Conservation (phyloP, 306 rosid genomes). For the Elaeagnus macrophylla region DNA sequence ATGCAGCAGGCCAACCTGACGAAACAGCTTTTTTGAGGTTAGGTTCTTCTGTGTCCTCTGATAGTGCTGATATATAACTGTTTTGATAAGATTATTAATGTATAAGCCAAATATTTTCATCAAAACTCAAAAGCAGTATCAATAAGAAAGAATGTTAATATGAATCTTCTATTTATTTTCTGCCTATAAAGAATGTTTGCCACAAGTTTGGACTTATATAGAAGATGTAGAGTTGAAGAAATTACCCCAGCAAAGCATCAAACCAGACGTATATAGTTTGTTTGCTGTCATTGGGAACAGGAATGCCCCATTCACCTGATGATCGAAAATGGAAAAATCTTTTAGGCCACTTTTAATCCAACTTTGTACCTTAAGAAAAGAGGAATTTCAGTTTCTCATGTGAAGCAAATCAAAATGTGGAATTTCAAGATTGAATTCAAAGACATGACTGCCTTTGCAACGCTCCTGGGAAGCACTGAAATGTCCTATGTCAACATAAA, state of each 20-base stretch:
- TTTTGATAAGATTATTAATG: constrained; percentile 7
- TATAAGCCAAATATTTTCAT: constrained; percentile 1
- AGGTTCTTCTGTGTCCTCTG: constrained; percentile 51
- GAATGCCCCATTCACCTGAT: constrained; percentile 96
- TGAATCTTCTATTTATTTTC: neutral
- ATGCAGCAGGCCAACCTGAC: constrained; percentile 83
- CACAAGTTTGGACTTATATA: constrained; percentile 15
- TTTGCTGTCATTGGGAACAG: constrained; percentile 74
- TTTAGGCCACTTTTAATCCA: constrained; percentile 83
- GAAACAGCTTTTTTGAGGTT: constrained; percentile 56
- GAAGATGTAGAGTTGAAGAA: neutral
- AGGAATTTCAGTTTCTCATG: constrained; percentile 15
- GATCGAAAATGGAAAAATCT: constrained; percentile 93
- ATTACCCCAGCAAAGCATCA: constrained; percentile 95
- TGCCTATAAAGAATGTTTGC: neutral
- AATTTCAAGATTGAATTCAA: too few species aligned
- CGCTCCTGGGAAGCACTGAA: too few species aligned
- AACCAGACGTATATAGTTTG: constrained; percentile 98
- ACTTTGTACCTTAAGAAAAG: constrained; percentile 72
- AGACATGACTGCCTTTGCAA: too few species aligned
- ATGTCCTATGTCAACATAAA: too few species aligned
- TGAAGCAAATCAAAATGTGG: neutral
- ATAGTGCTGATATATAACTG: constrained; percentile 89
- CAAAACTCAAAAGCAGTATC: neutral
- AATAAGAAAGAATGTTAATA: neutral